A percentile compares a stretch with the other conserved stretches of the same genome.
Evolutionary conservation across 805 yeast species (phyloP).

Genomic region (Starmerella roubikii): DNA sequence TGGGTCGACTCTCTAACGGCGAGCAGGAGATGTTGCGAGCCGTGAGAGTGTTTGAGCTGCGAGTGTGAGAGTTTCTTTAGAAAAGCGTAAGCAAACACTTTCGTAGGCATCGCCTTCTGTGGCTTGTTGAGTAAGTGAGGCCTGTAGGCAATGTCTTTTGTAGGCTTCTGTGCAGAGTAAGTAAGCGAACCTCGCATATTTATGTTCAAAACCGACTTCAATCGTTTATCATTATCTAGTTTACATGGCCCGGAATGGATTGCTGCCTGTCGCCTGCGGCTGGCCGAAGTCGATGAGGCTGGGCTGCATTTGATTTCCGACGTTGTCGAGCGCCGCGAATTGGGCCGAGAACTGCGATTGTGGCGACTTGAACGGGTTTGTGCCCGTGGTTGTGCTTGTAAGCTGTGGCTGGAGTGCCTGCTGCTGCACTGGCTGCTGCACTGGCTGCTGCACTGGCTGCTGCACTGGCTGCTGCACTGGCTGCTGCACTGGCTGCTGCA

Average conservation of each 20-base stretch:
- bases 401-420: slow-evolving; percentile 5
- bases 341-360: slow-evolving; percentile 3
- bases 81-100: no score
- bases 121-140: no score
- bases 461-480: slow-evolving; percentile 1
- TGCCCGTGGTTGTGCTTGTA: slow-evolving; percentile 3
- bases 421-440: slow-evolving; percentile 1
- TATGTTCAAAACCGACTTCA: no score
- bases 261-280: slow-evolving; percentile 16
- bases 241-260: slow-evolving; percentile 17
- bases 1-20: no score
- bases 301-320: slow-evolving; percentile 10
- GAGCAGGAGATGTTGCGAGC: background rate
- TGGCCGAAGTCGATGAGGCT: slow-evolving; percentile 15
- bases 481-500: slow-evolving; percentile 7
- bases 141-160: no score
- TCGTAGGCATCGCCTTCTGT: no score
- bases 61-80: no score
- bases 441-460: background rate
- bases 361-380: slow-evolving; percentile 38
- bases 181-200: no score
- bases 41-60: background rate
- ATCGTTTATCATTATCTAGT: no score
- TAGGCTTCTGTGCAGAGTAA: no score
- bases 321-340: slow-evolving; percentile 6